Conservation (phyloP, 1,284 basidiomycete species). For the Pterulicium gracile region DNA sequence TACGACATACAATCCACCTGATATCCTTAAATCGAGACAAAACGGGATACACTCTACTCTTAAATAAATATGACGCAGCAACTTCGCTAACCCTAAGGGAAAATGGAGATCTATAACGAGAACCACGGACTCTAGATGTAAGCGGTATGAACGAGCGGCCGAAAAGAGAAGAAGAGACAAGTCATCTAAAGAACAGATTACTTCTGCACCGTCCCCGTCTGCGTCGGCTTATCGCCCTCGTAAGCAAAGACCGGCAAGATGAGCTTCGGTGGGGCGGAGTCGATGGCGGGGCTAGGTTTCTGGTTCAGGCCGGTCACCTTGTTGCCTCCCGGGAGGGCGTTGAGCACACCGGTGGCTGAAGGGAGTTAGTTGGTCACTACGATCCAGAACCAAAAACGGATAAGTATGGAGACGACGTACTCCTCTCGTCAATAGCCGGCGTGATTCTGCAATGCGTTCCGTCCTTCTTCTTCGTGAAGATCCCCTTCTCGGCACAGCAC, state of each 20-base stretch:
- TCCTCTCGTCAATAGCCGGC: conserved; percentile 23
- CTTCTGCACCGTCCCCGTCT: conserved; percentile 18
- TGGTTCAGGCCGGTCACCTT: conserved; percentile 24
- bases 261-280: conserved; percentile 20
- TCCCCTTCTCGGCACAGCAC: conserved; percentile 26
- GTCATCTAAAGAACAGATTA: no score
- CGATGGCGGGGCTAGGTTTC: conserved; percentile 18
- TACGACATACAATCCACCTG: no score
- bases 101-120: no score
- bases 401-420: conserved; percentile 7
- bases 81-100: no score
- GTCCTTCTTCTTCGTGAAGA: conserved; percentile 23
- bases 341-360: conserved; percentile 24
- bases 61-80: no score
- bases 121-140: no score
- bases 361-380: neutral
- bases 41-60: no score
- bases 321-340: conserved; percentile 30
- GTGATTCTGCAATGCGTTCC: conserved; percentile 23
- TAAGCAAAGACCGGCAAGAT: conserved; percentile 29
- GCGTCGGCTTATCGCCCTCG: conserved; percentile 19
- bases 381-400: conserved; percentile 3
- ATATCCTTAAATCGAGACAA: no score
- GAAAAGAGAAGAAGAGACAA: no score
- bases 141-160: no score